These are phyloP conservation scores for Zoysia japonica DNA, from an alignment of 176 grass and related monocot species.

Conservation along the genomic window DNA sequence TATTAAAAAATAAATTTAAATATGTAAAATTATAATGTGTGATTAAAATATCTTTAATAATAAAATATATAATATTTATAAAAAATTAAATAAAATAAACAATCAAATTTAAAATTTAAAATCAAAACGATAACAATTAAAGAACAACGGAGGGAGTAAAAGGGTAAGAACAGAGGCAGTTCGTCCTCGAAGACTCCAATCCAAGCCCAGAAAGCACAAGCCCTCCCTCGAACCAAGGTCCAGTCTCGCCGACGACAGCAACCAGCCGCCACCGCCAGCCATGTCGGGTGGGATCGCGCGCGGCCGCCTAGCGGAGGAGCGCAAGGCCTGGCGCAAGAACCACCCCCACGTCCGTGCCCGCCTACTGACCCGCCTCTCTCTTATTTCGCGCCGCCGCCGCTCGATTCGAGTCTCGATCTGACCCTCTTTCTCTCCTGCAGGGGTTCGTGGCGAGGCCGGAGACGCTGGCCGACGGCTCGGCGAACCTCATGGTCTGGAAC, in stretches of 20 bases:
- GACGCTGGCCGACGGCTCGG: slow-evolving; percentile 51
- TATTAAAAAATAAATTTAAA: no score
- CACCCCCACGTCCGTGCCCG: slow-evolving; percentile 53
- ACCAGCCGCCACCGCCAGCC: not conserved
- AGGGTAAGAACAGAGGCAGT: not conserved
- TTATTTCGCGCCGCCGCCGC: not conserved
- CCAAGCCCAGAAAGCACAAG: not conserved
- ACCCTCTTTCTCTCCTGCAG: slow-evolving; percentile 22
- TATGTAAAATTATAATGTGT: no score
- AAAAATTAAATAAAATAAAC: no score
- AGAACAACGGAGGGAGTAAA: no score
- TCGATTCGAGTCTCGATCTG: slow-evolving; percentile 34
- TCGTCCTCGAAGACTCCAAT: not conserved
- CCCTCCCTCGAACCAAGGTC: not conserved
- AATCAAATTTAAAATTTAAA: no score
- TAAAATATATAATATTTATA: no score
- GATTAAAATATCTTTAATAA: no score
- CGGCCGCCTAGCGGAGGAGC: slow-evolving; percentile 71
- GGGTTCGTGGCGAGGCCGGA: slow-evolving; percentile 71
- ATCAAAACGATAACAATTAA: no score
- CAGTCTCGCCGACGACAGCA: not conserved
- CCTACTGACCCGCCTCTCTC: no score
- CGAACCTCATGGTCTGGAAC: slow-evolving; percentile 68
- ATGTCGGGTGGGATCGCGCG: slow-evolving; percentile 76
- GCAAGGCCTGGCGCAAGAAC: slow-evolving; percentile 77